These are phyloP conservation scores for Mucor velutinosus DNA, from an alignment of 371 early-diverging fungal genomes.

Conservation along the genomic window DNA sequence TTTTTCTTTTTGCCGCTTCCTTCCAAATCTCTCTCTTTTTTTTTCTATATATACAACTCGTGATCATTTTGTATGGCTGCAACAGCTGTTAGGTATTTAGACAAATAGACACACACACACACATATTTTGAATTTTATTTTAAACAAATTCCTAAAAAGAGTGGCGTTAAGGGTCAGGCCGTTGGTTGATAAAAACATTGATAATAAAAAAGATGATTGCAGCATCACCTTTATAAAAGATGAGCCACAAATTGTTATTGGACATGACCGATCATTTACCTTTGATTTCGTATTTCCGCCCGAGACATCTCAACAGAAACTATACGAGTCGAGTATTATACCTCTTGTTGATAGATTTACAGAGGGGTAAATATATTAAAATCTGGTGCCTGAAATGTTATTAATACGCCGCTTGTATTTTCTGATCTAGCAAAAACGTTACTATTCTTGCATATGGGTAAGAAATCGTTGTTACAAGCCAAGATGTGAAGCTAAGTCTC, in stretches of 20 bases:
- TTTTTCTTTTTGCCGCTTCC: conserved; percentile 1
- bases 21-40: conserved; percentile 5
- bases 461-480: not conserved
- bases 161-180: conserved; percentile 78
- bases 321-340: conserved; percentile 67
- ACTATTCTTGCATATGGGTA: conserved; percentile 95
- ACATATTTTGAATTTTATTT: not conserved
- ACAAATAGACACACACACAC: not conserved
- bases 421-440: conserved; percentile 61
- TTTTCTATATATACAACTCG: conserved; percentile 1
- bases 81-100: conserved; percentile 24
- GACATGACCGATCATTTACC: conserved; percentile 63
- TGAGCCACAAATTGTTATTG: conserved; percentile 49
- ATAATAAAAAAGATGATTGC: conserved; percentile 35
- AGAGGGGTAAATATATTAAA: conserved; percentile 67
- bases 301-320: conserved; percentile 59
- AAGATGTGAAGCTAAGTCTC: not conserved
- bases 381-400: conserved; percentile 40
- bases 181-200: conserved; percentile 53
- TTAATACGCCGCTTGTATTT: conserved; percentile 4
- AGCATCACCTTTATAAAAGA: conserved; percentile 56
- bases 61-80: conserved; percentile 22
- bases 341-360: conserved; percentile 75
- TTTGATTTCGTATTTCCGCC: conserved; percentile 82
- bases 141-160: conserved; percentile 8